These are phyloP conservation scores for Chlorophyllum brunneum DNA, from an alignment of 768 basidiomycete genomes.

Conservation along the genomic window DNA sequence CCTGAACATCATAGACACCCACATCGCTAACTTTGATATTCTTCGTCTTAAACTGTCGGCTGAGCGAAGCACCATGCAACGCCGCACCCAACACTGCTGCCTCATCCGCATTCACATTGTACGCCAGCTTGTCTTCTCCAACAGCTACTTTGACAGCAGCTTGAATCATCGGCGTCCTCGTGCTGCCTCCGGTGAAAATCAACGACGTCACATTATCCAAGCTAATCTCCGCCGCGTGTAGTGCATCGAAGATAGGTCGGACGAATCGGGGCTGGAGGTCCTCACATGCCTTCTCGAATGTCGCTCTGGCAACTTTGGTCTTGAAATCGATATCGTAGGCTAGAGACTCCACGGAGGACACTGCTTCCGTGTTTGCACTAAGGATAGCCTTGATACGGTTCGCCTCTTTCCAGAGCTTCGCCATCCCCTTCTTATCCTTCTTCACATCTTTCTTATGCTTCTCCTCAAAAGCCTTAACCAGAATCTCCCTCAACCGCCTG, in stretches of 20 bases:
- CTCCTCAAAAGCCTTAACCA: constrained; percentile 69
- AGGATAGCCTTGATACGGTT: constrained; percentile 86
- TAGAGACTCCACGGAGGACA: constrained; percentile 81
- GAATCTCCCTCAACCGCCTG: constrained; percentile 73
- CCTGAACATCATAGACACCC: constrained; percentile 68
- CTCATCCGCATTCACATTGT: constrained; percentile 97
- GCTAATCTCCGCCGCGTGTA: constrained; percentile 60
- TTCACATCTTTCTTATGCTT: constrained; percentile 67
- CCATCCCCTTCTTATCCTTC: constrained; percentile 79
- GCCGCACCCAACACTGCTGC: constrained; percentile 92
- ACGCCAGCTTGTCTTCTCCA: constrained; percentile 85
- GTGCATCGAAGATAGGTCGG: constrained; percentile 71
- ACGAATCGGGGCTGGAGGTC: constrained; percentile 64
- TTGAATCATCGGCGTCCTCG: constrained; percentile 91
- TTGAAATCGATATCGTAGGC: constrained; percentile 91
- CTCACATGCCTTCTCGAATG: constrained; percentile 73
- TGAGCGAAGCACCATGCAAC: constrained; percentile 85
- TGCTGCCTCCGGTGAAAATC: constrained; percentile 88
- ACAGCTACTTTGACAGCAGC: constrained; percentile 72
- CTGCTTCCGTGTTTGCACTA: constrained; percentile 86
- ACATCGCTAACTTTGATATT: constrained; percentile 83
- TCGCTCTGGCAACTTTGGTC: constrained; percentile 66
- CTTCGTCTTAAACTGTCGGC: constrained; percentile 93
- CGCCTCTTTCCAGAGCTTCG: constrained; percentile 94
- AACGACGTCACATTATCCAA: constrained; percentile 79